Base-by-base conservation (phyloP, 345 rosid genomes). In the Odontarrhena argentea region DNA sequence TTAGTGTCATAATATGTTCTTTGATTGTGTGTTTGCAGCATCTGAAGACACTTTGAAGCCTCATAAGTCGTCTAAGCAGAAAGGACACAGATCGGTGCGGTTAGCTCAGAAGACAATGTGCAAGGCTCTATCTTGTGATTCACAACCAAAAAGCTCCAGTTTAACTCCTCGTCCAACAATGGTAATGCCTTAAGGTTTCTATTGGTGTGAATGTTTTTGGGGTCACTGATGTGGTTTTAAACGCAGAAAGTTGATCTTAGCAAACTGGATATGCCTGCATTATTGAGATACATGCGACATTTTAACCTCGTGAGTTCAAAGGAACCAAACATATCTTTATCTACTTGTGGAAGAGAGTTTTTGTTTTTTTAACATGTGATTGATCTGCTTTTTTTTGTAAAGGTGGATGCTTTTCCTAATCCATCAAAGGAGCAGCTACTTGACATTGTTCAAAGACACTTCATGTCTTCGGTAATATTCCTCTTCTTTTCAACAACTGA, bases 231-330 rank as follows among this genome's bases (percentile, higher is more conserved):
- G 7, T 5, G 55, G 14, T 53, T 67, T n/a, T 59, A 24, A 1
- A 11, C 47, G 62, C 78, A 93, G 92, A 93, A 81, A 77, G 83
- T 88, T 74, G 97, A 94, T 82, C 87, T 94, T 12, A 84, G 91
- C 85, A 94, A 88, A 76, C 73, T 91, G 82, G 97, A 94, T 83
- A 85, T 83, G 82, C 81, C 87, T 74, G 94, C 97, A 9, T 75
- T 94, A 47, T 80, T 85, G 88, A 86, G 87, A 88, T 90, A 93
- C 70, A 79, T 84, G 86, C 87, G 84, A 70, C 92, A 93, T 67
- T 93, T 86, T 78, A 90, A 93, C 84, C 96, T 90, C 7, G 98
- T 93, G 69, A 84, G 96, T 75, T 22, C 2, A 35, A 60, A 38
- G 35, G 1, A 22, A 22, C 37, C 1, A 22, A 22, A 28, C 9